Base-by-base conservation (phyloP, 768 basidiomycete genomes). In the Dioszegia aurantiaca region DNA sequence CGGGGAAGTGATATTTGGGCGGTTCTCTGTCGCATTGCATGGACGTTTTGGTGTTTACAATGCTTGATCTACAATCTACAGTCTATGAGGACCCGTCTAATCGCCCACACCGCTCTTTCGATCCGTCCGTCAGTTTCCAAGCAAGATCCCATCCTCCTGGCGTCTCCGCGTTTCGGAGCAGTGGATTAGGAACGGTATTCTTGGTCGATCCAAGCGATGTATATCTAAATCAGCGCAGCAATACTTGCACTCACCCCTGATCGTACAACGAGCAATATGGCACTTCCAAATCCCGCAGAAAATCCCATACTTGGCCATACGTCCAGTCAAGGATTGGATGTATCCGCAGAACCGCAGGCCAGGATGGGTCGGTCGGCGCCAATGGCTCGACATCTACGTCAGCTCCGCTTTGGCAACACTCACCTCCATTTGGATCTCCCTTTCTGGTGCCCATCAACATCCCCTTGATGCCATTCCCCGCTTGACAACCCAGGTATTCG, bases 291-390 rank as follows among this genome's bases (percentile, higher is more conserved):
- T 79, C 78, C 17, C 84, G 81, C 42, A 99, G 79, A 78, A 93
- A 99, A 2, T 79, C 78, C 95, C 95, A 99, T 4, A 99, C 84
- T 62, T 93, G 85, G 10, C 78, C 73, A 77, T 99, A 99, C 0
- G 85, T 81, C 95, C 95, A 99, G 72, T 97, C 86, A 57, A 99
- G 88, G 67, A 99, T 87, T 0, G 95, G 95, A 72, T 98, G 93
- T 19, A 98, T 83, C 19, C 95, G 85, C 72, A 90, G 86, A 65
- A 91, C 91, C 4, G 73, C 67, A 6, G 95, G 94, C 95, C 95
- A 99, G 55, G 82, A 87, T 0, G 83, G 79, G 76, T 99, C 95
- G 4, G 92, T 95, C 75, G 84, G 87, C 37, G 67, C 68, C 11
- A 69, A 55, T 0, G 53, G n/a, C 10, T 61, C 40, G 17, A 70